Percentiles rank a stretch among this genome's conserved stretches.
These are phyloP conservation scores for Apiospora malaysiana DNA, from an alignment of 2,329 filamentous ascomycete genomes.

Conservation along the genomic window DNA sequence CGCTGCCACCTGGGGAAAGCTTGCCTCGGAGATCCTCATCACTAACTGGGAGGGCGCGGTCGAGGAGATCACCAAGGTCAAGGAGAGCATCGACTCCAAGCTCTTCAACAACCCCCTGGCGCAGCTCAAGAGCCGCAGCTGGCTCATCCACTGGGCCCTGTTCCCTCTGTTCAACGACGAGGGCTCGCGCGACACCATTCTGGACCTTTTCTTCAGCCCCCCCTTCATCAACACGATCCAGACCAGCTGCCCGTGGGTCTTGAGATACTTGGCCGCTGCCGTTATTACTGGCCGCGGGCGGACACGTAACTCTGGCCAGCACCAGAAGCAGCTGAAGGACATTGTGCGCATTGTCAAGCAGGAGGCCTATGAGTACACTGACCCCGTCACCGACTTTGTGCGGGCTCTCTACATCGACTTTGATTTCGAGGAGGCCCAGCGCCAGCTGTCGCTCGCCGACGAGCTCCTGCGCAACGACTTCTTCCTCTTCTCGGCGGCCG, in stretches of 20 bases:
- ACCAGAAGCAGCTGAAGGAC: constrained; percentile 99
- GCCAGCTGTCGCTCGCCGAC: constrained; percentile 85
- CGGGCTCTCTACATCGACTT: constrained; percentile 95
- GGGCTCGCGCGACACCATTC: constrained; percentile 83
- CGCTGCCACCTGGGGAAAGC: constrained; percentile 95
- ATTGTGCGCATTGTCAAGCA: constrained; percentile 94
- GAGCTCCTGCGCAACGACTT: constrained; percentile 92
- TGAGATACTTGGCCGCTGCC: constrained; percentile 90
- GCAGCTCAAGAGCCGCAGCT: constrained; percentile 94
- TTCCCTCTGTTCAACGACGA: constrained; percentile 99
- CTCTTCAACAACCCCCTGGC: constrained; percentile 96
- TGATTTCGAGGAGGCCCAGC: constrained; percentile 95
- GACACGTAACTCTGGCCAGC: constrained; percentile 78
- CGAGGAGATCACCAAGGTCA: constrained; percentile 88
- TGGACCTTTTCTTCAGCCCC: constrained; percentile 96
- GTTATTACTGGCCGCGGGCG: constrained; percentile 93
- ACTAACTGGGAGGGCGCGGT: constrained; percentile 94
- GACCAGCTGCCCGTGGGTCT: constrained; percentile 94
- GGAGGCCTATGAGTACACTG: constrained; percentile 96
- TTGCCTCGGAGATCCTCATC: constrained; percentile 93
- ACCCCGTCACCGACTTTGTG: constrained; percentile 95
- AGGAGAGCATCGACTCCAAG: constrained; percentile 90
- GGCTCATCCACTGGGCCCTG: constrained; percentile 97
- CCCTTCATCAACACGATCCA: constrained; percentile 99
- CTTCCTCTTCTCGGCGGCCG: constrained; percentile 85